Base-by-base conservation (phyloP, 352 stramenopile species). In the Globisporangium splendens region DNA sequence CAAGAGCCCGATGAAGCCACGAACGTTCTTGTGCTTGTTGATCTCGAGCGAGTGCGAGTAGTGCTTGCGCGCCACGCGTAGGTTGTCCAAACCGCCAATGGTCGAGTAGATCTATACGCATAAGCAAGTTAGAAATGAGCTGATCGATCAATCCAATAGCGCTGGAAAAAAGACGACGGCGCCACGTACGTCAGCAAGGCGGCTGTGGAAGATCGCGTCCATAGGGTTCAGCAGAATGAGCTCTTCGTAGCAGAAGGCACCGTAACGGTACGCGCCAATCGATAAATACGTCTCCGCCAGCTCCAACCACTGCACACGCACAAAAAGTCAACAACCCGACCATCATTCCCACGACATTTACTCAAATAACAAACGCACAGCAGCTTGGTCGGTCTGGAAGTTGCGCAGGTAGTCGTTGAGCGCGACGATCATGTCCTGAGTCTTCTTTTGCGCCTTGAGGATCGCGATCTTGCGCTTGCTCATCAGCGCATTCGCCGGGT, bases 171-270 rank as follows among this genome's bases (percentile, higher is more conserved):
- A 35, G 3, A 10, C 28, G 7, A 35, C 11, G 18, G 14, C 18
- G 24, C 4, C n/a, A 75, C 69, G 50, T 62, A 87, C 70, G 28
- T 91, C 81, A 13, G 69, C 81, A 35, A 91, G 62, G 46, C 79
- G 77, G 54, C 68, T 80, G 61, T 89, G 78, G 43, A 67, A 75
- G 54, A 88, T 83, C 53, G 76, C 63, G 60, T 86, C 77, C 66
- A 87, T 77, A 8, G 81, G 81, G 50, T 89, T 88, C 21, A 88
- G 59, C 55, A 91, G 63, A 52, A 88, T 70, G 41, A 91, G 61
- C 61, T 91, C 81, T 43, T 91, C 81, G 58, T 86, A 91, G 65
- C 81, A 91, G 54, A 88, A 91, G 10, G 75, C 70, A 8, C 66
- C 78, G 64, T 88, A 84, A 43, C 65, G 65, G 56, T 83, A 89